Base-by-base conservation (phyloP, 2,329 filamentous ascomycete genomes). In the Macrophomina pseudophaseolina region DNA sequence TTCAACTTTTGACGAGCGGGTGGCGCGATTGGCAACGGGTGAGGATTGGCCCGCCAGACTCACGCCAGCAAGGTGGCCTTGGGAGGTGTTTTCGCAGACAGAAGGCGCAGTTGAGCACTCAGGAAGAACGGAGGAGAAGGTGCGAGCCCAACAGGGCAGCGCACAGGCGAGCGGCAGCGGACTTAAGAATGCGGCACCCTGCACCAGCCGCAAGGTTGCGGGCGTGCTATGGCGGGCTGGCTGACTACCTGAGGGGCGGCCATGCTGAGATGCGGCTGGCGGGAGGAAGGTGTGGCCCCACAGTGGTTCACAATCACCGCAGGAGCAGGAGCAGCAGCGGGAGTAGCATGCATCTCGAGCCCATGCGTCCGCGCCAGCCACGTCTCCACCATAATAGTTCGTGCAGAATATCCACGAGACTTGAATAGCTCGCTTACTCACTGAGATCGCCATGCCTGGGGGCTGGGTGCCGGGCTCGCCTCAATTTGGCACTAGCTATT, bases 101-200 rank as follows among this genome's bases (percentile, higher is more conserved):
- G 23, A 8, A 8, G 35, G 11, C 35, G 35, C 35, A 8, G 7
- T 7, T 11, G 12, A 14, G 38, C 14, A 6, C 53, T 28, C 11
- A 16, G 12, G 40, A 46, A 4, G 54, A 58, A 30, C 40, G 56
- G 14, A 16, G 40, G 9, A n/a, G 32, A 38, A 32, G 18, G 52
- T 46, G 12, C 40, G 8, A 40, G 42, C 14, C n/a, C 30, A 44
- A 40, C 14, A 60, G 8, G 32, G n/a, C 8, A 23, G 40, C 42
- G 28, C n/a, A 60, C 16, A 18, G 40, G 56, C 42, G 56, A 40
- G 42, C 30, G 54, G 18, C 38, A 35, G 40, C 40, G 30, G 40
- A 14, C 35, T 60, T 60, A 48, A 48, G 42, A 30, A 33, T 32
- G 56, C 56, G 56, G 56, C 56, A 28, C 56, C 40, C 28, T 48